phyloP scores from a whole-genome alignment of 176 grass and related monocot genomes.

The Lolium rigidum region DNA sequence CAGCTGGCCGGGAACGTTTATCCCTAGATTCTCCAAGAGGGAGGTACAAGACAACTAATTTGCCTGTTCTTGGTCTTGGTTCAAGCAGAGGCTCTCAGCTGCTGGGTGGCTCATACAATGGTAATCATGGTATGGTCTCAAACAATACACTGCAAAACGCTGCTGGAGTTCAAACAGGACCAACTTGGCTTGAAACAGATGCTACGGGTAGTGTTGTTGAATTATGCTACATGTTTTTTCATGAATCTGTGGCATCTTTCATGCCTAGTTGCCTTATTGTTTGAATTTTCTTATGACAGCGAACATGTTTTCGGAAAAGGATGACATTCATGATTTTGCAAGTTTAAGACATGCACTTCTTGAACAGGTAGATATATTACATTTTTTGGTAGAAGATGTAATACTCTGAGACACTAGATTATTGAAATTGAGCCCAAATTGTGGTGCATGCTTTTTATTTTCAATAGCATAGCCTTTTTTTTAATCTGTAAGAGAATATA shows the following conservation, averaged over 20 bases:
- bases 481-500: background rate
- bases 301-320: conserved; percentile 74
- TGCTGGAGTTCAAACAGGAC: conserved; percentile 53
- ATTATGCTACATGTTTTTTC: conserved; percentile 30
- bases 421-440: conserved; percentile 25
- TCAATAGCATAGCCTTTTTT: background rate
- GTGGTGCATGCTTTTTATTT: conserved; percentile 28
- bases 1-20: conserved; percentile 61
- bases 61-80: conserved; percentile 62
- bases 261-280: conserved; percentile 48
- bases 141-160: conserved; percentile 54
- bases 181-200: conserved; percentile 81
- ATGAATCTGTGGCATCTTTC: background rate
- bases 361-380: conserved; percentile 76
- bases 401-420: conserved; percentile 16
- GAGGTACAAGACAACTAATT: conserved; percentile 61
- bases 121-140: conserved; percentile 57
- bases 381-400: background rate
- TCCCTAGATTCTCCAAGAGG: conserved; percentile 61
- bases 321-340: conserved; percentile 74
- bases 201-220: conserved; percentile 69
- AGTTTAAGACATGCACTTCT: conserved; percentile 70
- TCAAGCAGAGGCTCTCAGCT: conserved; percentile 82
- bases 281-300: conserved; percentile 64
- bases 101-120: conserved; percentile 63